Evolutionary conservation across 331 rosid genomes (phyloP).

Genomic region (Malus hybrid): DNA sequence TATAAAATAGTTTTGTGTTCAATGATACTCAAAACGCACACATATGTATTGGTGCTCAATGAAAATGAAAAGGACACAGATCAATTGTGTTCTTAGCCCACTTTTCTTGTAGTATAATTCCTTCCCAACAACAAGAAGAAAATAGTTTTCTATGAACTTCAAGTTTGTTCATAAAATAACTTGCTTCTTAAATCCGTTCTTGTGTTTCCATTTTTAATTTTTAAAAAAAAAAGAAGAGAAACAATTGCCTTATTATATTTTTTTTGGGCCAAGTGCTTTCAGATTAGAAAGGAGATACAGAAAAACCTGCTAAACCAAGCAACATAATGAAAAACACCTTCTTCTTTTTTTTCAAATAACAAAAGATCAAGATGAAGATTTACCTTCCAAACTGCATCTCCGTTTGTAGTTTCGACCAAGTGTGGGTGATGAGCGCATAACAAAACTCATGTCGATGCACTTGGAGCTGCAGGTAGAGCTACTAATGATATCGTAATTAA

Average conservation of each 20-base stretch:
- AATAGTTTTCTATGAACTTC: too few relatives aligned
- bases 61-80: too few relatives aligned
- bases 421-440: conserved; percentile 84
- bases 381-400: conserved; percentile 82
- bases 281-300: background rate
- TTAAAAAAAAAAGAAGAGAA: too few relatives aligned
- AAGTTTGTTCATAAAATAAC: too few relatives aligned
- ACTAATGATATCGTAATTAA: conserved; percentile 55
- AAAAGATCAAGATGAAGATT: background rate
- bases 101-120: background rate
- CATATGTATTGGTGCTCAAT: too few relatives aligned
- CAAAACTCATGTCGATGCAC: conserved; percentile 47
- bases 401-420: conserved; percentile 60
- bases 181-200: too few relatives aligned
- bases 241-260: too few relatives aligned
- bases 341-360: background rate
- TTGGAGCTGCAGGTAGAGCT: conserved; percentile 47
- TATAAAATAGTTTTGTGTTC: too few relatives aligned
- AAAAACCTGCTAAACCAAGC: background rate
- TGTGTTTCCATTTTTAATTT: too few relatives aligned
- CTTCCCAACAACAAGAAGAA: too few relatives aligned
- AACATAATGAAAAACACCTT: background rate
- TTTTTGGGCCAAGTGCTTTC: background rate
- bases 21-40: too few relatives aligned
- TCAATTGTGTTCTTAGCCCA: too few relatives aligned